Evolutionary conservation across 768 basidiomycete genomes (phyloP).

Genomic region (Rhizopogon vinicolor): DNA sequence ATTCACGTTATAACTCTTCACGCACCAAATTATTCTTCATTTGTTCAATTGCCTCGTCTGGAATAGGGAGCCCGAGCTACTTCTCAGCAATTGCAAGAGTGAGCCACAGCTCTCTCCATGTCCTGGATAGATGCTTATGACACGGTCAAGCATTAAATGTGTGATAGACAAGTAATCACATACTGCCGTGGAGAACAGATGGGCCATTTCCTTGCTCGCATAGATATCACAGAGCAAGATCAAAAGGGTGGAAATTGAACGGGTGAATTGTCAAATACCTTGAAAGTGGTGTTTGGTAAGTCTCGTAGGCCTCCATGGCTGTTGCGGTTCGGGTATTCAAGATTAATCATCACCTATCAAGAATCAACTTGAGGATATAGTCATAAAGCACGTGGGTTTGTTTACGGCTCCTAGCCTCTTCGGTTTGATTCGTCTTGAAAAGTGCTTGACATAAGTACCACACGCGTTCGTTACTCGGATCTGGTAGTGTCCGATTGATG

Average conservation of each 20-base stretch:
- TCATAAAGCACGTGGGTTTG: too few relatives aligned
- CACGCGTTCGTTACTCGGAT: too few relatives aligned
- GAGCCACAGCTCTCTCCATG: constrained; percentile 95
- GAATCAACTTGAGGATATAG: too few relatives aligned
- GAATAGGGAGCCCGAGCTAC: constrained; percentile 86
- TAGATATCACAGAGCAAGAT: constrained; percentile 62
- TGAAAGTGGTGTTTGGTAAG: constrained; percentile 78
- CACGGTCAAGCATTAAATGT: not conserved
- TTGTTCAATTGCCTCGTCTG: constrained; percentile 88
- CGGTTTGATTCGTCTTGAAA: too few relatives aligned
- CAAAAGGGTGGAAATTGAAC: not conserved
- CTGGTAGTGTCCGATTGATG: too few relatives aligned
- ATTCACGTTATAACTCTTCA: not conserved
- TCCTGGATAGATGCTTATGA: constrained; percentile 83
- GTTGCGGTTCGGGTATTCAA: too few relatives aligned
- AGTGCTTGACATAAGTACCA: too few relatives aligned
- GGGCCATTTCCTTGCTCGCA: constrained; percentile 98
- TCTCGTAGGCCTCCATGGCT: constrained; percentile 59
- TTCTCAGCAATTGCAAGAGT: constrained; percentile 96
- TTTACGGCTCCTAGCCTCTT: too few relatives aligned
- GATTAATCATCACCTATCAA: too few relatives aligned
- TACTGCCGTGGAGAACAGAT: constrained; percentile 93
- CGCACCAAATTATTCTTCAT: constrained; percentile 89
- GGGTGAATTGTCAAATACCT: constrained; percentile 40
- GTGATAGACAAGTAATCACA: constrained; percentile 20